Percentiles rank a stretch among this genome's conserved stretches.
phyloP scores from a whole-genome alignment of 805 yeast genomes.

The Myxozyma neglecta region DNA sequence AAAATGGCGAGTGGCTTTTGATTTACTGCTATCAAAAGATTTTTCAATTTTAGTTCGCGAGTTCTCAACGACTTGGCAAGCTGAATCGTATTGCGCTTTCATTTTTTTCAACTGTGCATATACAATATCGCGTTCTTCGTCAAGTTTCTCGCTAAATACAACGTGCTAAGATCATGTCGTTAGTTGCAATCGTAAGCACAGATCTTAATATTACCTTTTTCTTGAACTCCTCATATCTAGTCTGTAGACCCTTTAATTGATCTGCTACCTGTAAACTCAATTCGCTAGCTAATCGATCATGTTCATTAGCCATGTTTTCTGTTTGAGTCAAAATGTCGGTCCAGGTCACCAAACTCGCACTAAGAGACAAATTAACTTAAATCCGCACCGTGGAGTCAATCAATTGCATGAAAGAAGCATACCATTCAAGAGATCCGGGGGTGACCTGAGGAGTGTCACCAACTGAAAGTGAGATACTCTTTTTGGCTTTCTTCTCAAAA shows the following conservation, averaged over 20 bases:
- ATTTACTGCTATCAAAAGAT: constrained; percentile 49
- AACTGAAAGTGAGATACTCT: constrained; percentile 68
- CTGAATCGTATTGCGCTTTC: constrained; percentile 75
- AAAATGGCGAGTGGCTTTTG: constrained; percentile 28
- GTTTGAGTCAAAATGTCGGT: constrained; percentile 81
- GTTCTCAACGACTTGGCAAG: constrained; percentile 77
- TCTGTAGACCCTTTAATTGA: constrained; percentile 56
- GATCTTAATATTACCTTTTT: constrained; percentile 33
- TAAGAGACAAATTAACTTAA: constrained; percentile 23
- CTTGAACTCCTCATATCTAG: constrained; percentile 55
- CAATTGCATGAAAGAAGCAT: neutral
- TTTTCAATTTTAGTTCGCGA: constrained; percentile 74
- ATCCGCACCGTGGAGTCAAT: neutral
- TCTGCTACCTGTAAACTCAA: constrained; percentile 60
- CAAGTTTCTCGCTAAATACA: constrained; percentile 59
- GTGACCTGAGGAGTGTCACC: constrained; percentile 90
- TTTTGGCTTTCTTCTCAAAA: constrained; percentile 72
- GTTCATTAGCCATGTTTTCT: constrained; percentile 72
- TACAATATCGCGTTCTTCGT: constrained; percentile 47
- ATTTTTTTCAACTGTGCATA: constrained; percentile 61
- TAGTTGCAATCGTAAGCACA: neutral
- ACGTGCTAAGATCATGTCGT: constrained; percentile 46
- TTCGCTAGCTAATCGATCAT: constrained; percentile 57
- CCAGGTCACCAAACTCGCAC: constrained; percentile 88
- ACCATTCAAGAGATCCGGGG: constrained; percentile 83